Conservation (phyloP, 139 green algal species). For the Klebsormidium nitens region DNA sequence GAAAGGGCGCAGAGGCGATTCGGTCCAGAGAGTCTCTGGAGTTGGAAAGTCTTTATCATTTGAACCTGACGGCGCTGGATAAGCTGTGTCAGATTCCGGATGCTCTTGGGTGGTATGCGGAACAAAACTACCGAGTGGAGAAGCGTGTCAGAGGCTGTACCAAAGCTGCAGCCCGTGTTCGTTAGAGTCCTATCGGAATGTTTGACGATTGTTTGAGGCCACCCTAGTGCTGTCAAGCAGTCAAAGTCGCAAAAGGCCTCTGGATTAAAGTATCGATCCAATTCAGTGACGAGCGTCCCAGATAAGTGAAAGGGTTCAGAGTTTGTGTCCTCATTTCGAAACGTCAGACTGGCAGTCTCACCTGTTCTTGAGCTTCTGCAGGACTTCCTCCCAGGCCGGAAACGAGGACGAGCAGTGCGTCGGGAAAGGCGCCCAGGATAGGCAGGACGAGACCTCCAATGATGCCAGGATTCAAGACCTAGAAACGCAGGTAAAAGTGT, state of each 20-base stretch:
- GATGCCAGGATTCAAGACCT: conserved; percentile 54
- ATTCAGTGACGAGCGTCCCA: no score
- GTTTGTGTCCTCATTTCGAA: not conserved
- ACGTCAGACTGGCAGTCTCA: not conserved
- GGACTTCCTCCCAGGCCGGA: conserved; percentile 27
- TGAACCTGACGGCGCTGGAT: not conserved
- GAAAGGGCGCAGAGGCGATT: not conserved
- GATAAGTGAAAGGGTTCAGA: no score
- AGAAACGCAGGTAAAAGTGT: no score
- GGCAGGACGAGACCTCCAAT: conserved; percentile 52
- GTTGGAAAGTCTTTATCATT: not conserved
- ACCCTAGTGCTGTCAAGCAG: no score
- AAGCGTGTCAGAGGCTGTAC: not conserved
- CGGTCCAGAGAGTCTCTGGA: not conserved
- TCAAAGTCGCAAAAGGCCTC: no score
- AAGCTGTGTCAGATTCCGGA: not conserved
- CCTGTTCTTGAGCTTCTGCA: not conserved
- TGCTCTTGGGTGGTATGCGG: not conserved
- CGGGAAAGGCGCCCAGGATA: conserved; percentile 54
- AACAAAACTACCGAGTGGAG: not conserved
- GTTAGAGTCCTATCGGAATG: no score
- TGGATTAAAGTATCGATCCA: no score
- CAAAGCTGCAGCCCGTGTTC: not conserved
- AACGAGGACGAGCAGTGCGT: conserved; percentile 52
- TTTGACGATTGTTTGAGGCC: no score